phyloP scores from a whole-genome alignment of 208 protist species.

The Trypanosoma avium region DNA sequence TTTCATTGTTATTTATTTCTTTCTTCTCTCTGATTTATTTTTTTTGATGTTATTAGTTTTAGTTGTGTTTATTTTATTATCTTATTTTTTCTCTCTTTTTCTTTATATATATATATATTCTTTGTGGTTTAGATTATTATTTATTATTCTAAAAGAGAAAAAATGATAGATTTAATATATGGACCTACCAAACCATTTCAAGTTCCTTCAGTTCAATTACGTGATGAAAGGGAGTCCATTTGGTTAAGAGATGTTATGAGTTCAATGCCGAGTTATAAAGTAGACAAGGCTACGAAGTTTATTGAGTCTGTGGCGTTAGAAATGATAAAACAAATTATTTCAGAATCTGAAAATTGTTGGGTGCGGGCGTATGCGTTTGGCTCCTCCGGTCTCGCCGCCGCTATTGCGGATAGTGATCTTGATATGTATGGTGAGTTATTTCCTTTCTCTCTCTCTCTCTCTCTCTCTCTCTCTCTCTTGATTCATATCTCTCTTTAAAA shows the following conservation, averaged over 20 bases:
- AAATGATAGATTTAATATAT: too few relatives aligned
- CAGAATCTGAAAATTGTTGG: constrained; percentile 34
- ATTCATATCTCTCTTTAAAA: constrained; percentile 7
- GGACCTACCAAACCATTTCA: constrained; percentile 36
- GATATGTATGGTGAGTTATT: constrained; percentile 92
- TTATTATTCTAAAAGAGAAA: neutral
- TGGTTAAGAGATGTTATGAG: constrained; percentile 2
- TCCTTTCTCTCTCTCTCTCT: constrained; percentile 18
- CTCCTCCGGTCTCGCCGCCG: constrained; percentile 72
- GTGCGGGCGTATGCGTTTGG: constrained; percentile 58
- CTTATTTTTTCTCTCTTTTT: neutral
- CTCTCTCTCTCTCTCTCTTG: neutral
- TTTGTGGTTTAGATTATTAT: neutral
- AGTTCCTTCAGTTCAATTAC: constrained; percentile 13
- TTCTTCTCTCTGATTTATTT: neutral
- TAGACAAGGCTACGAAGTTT: neutral
- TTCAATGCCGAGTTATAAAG: neutral
- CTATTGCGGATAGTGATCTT: constrained; percentile 82
- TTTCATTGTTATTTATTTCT: neutral
- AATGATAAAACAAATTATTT: constrained; percentile 12
- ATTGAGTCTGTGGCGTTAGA: constrained; percentile 21
- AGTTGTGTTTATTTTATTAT: neutral
- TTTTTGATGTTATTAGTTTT: constrained; percentile 4
- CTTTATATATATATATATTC: neutral
- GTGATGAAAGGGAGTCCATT: constrained; percentile 28